A percentile compares a stretch with the other conserved stretches of the same genome.
Evolutionary conservation across 179 eudicot species (phyloP).

Genomic region (Silene noctiflora): DNA sequence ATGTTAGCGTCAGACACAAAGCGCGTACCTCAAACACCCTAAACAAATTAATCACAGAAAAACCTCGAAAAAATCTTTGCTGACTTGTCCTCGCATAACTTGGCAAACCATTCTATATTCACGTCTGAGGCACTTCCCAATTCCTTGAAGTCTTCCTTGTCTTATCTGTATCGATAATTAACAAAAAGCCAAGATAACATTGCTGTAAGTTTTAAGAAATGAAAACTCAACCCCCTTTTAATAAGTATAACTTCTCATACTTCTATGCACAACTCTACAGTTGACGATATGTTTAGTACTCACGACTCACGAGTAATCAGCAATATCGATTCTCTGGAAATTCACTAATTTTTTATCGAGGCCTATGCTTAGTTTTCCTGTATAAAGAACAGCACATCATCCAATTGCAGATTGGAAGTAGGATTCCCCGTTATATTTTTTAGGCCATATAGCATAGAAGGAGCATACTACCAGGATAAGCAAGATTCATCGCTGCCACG

Average conservation of each 20-base stretch:
- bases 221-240: not conserved
- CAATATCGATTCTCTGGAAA: not conserved
- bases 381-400: too few relatives aligned
- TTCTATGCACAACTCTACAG: not conserved
- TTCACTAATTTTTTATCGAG: not conserved
- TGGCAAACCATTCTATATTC: slow-evolving; percentile 76
- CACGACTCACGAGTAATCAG: not conserved
- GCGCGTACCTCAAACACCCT: not conserved
- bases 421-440: too few relatives aligned
- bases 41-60: not conserved
- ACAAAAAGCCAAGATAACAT: not conserved
- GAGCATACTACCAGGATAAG: not conserved
- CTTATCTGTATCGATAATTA: slow-evolving; percentile 50
- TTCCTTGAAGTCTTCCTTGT: slow-evolving; percentile 75
- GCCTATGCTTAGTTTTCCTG: not conserved
- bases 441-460: not conserved
- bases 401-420: too few relatives aligned
- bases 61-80: slow-evolving; percentile 80
- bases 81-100: slow-evolving; percentile 54
- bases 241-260: not conserved
- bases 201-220: not conserved
- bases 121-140: slow-evolving; percentile 70
- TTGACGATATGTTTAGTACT: not conserved
- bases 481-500: not conserved
- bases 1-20: slow-evolving; percentile 13